These are phyloP conservation scores for Juglanconis oblonga DNA, from an alignment of 2,329 filamentous ascomycete genomes.

Conservation along the genomic window DNA sequence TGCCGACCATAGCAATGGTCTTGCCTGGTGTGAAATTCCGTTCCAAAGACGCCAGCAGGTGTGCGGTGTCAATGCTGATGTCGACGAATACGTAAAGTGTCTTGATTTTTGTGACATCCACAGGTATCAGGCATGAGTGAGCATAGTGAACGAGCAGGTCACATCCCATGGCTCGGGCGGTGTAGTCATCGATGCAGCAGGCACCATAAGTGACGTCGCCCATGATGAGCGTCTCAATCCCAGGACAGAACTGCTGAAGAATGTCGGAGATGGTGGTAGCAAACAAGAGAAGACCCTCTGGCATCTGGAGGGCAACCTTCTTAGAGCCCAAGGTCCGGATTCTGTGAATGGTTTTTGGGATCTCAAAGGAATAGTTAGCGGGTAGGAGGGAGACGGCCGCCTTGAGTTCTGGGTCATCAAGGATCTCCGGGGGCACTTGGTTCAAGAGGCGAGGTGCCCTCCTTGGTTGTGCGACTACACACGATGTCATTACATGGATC, in stretches of 20 bases:
- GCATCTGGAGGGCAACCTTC: constrained; percentile 92
- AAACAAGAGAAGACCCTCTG: constrained; percentile 90
- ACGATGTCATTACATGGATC: background rate
- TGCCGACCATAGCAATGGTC: constrained; percentile 89
- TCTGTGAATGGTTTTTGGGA: constrained; percentile 95
- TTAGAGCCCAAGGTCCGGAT: constrained; percentile 78
- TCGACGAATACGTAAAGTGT: constrained; percentile 98
- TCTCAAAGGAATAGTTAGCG: constrained; percentile 97
- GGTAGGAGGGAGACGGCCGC: constrained; percentile 84
- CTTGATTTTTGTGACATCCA: constrained; percentile 94
- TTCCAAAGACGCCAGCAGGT: constrained; percentile 81
- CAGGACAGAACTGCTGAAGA: constrained; percentile 87
- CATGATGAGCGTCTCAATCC: constrained; percentile 94
- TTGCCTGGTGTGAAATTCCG: constrained; percentile 84
- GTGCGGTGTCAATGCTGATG: constrained; percentile 89
- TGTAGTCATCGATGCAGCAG: constrained; percentile 98
- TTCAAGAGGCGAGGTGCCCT: constrained; percentile 80
- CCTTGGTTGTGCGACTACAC: constrained; percentile 65
- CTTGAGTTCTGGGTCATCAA: constrained; percentile 81
- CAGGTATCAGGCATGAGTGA: constrained; percentile 92
- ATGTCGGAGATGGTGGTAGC: constrained; percentile 98
- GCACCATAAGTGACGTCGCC: constrained; percentile 98
- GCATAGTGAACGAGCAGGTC: constrained; percentile 96
- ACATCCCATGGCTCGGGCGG: constrained; percentile 87
- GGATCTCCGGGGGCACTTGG: constrained; percentile 82